Base-by-base conservation (phyloP, 2,329 filamentous ascomycete species). In the Rhynchosporium graminicola region DNA sequence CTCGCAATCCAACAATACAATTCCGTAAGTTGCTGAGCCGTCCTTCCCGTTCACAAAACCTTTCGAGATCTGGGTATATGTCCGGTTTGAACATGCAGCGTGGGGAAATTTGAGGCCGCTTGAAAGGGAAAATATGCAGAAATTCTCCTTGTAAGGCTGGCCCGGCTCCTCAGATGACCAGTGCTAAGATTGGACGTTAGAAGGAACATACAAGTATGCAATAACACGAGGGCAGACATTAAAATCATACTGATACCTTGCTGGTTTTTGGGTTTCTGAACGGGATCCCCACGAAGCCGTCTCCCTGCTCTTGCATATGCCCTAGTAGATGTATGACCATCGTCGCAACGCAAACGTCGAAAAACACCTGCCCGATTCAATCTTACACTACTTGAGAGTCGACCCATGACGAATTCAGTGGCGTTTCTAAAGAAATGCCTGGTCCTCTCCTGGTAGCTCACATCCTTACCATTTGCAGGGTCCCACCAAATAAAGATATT, bases 401-500 rank as follows among this genome's bases (percentile, higher is more conserved):
- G 33, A 45, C 38, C 28, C 40, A 46, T 31, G 29, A 28, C 54
- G 45, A 28, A 28, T 31, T 46, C 43, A 45, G 54, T 57, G 54
- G 54, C 40, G 40, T 57, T 56, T 20, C 33, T 26, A 33, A 15
- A 38, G 33, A 36, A 50, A 28, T 20, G 29, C 46, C 40, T 52
- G 33, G 50, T 48, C 38, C 10, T 46, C 43, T 42, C 59, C 52
- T 42, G 43, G 51, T 33, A 51, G 33, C 36, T 48, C 43, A 45
- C 59, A 61, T 46, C 31, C n/a, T 36, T 36, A 6, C 33, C 33
- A 36, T 36, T 10, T 36, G 33, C 5, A 36, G 13, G 31, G 36
- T 57, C 29, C n/a, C 31, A 51, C 59, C 42, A 57, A 61, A 57
- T 57, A 57, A 58, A 58, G 56, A 58, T 40, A 58, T 58, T 58